These are phyloP conservation scores for Macrophomina phaseolina DNA, from an alignment of 2,329 filamentous ascomycete species.

Conservation along the genomic window DNA sequence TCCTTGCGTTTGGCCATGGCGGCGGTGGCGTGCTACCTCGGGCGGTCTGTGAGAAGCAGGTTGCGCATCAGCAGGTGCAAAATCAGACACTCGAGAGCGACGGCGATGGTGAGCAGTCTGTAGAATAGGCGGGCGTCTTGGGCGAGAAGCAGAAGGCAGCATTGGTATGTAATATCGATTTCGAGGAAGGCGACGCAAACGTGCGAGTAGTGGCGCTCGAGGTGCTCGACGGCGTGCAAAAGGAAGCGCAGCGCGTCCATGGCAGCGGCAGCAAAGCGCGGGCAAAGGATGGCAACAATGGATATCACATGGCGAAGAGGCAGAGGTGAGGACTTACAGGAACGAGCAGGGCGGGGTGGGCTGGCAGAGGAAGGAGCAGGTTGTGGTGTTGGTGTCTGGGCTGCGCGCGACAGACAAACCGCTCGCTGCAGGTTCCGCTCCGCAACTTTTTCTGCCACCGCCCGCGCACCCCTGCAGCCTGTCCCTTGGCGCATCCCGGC, in stretches of 20 bases:
- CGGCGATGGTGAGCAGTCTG: neutral
- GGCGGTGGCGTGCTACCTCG: neutral
- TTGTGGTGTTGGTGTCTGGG: neutral
- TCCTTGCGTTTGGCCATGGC: constrained; percentile 47
- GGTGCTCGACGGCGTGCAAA: neutral
- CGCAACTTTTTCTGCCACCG: constrained; percentile 27
- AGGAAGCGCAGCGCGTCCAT: neutral
- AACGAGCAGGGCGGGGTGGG: neutral
- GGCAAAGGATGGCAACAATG: neutral
- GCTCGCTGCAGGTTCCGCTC: neutral
- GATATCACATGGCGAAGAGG: neutral
- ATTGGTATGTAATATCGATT: neutral
- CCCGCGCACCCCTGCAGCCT: neutral
- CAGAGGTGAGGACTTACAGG: constrained; percentile 1
- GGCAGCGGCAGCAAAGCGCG: neutral
- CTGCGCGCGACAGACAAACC: neutral
- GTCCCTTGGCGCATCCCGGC: neutral
- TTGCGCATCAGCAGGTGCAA: neutral
- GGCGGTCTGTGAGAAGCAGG: too few relatives aligned
- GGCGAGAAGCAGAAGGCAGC: neutral
- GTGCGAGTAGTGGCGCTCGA: neutral
- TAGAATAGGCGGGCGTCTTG: neutral
- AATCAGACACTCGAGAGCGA: neutral
- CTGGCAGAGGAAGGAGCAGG: neutral
- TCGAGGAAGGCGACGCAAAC: neutral